A percentile compares a stretch with the other conserved stretches of the same genome.
Conservation (phyloP, 495 filamentous ascomycete genomes). For the Neurospora sp. region DNA sequence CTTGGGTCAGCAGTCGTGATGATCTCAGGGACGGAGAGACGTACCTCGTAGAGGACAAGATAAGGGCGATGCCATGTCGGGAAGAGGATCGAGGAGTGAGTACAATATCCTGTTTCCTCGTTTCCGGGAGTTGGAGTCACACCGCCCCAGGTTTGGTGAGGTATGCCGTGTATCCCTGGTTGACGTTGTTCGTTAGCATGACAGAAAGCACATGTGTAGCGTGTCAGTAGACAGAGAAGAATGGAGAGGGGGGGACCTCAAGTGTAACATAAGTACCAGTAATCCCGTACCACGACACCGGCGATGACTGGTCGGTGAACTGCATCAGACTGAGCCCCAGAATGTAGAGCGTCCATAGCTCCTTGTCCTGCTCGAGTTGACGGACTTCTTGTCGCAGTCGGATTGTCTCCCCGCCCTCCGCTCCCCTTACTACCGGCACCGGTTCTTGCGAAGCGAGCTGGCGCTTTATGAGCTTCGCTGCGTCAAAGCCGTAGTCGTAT, state of each 20-base stretch:
- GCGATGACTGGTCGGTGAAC: constrained; percentile 38
- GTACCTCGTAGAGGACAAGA: constrained; percentile 56
- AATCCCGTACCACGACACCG: constrained; percentile 52
- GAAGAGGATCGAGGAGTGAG: constrained; percentile 56
- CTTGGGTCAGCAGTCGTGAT: background rate
- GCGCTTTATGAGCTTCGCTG: constrained; percentile 14
- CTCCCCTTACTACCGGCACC: constrained; percentile 11
- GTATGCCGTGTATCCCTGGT: constrained; percentile 55
- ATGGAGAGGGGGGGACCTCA: background rate
- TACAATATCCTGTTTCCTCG: constrained; percentile 50
- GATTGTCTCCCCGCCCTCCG: constrained; percentile 6
- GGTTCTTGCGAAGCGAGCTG: constrained; percentile 6
- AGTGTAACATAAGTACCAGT: constrained; percentile 15
- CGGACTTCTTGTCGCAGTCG: constrained; percentile 39
- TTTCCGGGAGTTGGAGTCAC: constrained; percentile 39
- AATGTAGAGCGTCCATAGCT: constrained; percentile 50
- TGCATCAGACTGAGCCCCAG: constrained; percentile 46
- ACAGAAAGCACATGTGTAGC: background rate
- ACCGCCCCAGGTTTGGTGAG: constrained; percentile 45
- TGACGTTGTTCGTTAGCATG: background rate
- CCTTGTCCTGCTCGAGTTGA: constrained; percentile 43
- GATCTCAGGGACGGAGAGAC: constrained; percentile 4
- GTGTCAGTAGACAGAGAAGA: constrained; percentile 1
- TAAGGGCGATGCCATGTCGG: constrained; percentile 66
- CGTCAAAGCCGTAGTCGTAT: constrained; percentile 36